These are phyloP conservation scores for Tolypocladium album DNA, from an alignment of 2,329 filamentous ascomycete genomes.

Conservation along the genomic window DNA sequence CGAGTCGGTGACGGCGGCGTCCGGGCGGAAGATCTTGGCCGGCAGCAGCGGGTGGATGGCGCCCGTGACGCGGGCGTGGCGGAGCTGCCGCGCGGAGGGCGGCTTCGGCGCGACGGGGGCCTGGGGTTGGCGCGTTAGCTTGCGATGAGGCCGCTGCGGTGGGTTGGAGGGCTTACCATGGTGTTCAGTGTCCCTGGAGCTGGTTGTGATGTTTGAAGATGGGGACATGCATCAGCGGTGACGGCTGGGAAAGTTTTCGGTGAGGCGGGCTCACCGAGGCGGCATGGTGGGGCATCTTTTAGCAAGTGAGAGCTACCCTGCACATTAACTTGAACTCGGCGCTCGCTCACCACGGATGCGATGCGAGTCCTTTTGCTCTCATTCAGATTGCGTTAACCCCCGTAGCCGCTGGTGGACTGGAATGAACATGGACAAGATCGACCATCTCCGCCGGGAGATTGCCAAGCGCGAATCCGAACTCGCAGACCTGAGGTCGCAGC, in stretches of 20 bases:
- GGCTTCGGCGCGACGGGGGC: conserved; percentile 25
- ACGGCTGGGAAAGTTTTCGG: conserved; percentile 1
- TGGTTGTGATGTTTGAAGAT: neutral
- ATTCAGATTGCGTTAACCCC: neutral
- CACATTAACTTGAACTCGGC: neutral
- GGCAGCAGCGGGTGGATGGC: conserved; percentile 38
- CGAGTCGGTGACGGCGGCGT: conserved; percentile 38
- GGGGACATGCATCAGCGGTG: neutral
- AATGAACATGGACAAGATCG: conserved; percentile 24
- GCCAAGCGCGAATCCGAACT: conserved; percentile 36
- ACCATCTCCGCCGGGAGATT: conserved; percentile 36
- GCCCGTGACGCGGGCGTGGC: conserved; percentile 37
- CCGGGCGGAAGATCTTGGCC: conserved; percentile 38
- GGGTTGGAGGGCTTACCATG: neutral
- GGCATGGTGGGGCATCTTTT: neutral
- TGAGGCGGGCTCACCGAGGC: conserved; percentile 6
- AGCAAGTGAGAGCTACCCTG: neutral
- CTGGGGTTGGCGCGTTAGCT: conserved; percentile 3
- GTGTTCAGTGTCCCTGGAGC: neutral
- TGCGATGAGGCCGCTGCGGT: neutral
- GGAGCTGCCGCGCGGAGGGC: conserved; percentile 46
- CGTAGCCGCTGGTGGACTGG: no score
- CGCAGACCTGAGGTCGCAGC: conserved; percentile 29
- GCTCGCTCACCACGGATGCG: neutral
- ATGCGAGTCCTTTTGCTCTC: neutral